phyloP scores from a whole-genome alignment of 2,329 filamentous ascomycete genomes.

The Aureobasidium lini region DNA sequence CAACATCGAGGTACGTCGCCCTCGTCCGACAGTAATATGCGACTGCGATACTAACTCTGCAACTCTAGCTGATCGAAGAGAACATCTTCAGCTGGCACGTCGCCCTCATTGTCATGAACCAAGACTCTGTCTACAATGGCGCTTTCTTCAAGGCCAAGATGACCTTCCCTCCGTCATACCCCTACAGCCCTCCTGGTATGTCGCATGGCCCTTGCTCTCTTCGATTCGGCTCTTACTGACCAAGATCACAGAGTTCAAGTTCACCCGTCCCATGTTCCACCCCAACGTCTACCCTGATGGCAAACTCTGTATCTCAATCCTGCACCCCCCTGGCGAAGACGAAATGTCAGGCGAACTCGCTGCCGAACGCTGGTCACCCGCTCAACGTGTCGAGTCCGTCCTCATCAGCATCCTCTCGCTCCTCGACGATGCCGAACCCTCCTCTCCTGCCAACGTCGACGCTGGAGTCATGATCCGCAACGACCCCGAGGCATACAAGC shows the following conservation, averaged over 20 bases:
- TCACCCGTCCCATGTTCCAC: constrained; percentile 72
- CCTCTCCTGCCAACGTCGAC: constrained; percentile 90
- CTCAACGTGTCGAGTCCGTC: constrained; percentile 90
- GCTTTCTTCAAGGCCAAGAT: constrained; percentile 91
- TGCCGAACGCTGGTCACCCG: constrained; percentile 86
- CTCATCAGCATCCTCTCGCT: constrained; percentile 86
- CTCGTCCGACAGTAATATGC: background rate
- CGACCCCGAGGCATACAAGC: constrained; percentile 60
- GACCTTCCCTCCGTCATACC: constrained; percentile 82
- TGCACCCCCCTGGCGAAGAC: constrained; percentile 87
- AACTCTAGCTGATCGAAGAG: constrained; percentile 59
- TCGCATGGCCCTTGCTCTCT: background rate
- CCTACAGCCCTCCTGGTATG: constrained; percentile 68
- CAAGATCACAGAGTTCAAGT: constrained; percentile 62
- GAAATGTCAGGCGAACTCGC: constrained; percentile 85
- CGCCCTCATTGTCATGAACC: constrained; percentile 85
- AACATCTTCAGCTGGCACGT: constrained; percentile 84
- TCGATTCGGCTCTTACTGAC: background rate
- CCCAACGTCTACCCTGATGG: constrained; percentile 92
- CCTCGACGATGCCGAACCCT: constrained; percentile 88
- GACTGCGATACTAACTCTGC: constrained; percentile 20
- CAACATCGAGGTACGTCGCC: constrained; percentile 61
- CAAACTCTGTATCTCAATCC: constrained; percentile 90
- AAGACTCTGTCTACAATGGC: constrained; percentile 84
- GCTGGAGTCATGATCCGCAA: constrained; percentile 81